A percentile compares a stretch with the other conserved stretches of the same genome.
Conservation (phyloP, 2,329 filamentous ascomycete species). For the Orbilia ellipsospora region DNA sequence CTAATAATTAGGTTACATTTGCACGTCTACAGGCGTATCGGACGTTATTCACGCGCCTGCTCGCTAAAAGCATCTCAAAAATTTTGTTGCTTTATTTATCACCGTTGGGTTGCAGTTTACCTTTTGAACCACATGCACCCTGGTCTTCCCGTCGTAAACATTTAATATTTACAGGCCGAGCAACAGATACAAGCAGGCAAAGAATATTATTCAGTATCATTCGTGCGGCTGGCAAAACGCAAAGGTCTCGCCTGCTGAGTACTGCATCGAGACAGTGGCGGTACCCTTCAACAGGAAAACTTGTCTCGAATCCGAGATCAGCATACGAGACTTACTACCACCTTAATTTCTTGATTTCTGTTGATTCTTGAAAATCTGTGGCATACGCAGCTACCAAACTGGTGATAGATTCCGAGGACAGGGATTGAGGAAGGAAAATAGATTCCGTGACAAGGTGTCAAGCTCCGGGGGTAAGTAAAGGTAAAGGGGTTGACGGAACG, state of each 20-base stretch:
- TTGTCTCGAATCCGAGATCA: too few species aligned
- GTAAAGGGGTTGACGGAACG: slow-evolving; percentile 23
- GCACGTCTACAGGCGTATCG: neutral
- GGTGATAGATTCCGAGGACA: slow-evolving; percentile 34
- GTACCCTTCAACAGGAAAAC: too few species aligned
- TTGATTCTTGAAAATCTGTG: neutral
- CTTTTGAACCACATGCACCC: slow-evolving; percentile 14
- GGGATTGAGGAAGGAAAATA: slow-evolving; percentile 25
- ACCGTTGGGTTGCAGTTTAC: slow-evolving; percentile 30
- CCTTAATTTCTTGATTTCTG: slow-evolving; percentile 4
- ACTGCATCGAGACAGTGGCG: too few species aligned
- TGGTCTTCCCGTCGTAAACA: neutral
- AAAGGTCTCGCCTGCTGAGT: slow-evolving; percentile 7
- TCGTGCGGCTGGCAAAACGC: slow-evolving; percentile 28
- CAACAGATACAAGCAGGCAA: neutral
- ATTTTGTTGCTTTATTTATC: slow-evolving; percentile 41
- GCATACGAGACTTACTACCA: too few species aligned
- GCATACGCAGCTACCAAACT: slow-evolving; percentile 31
- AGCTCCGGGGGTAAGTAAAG: slow-evolving; percentile 21
- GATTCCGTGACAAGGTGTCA: slow-evolving; percentile 31
- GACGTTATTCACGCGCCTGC: neutral
- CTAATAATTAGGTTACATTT: slow-evolving; percentile 4
- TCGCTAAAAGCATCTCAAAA: neutral
- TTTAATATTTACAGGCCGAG: neutral
- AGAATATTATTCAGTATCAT: slow-evolving; percentile 3